Evolutionary conservation across 257 asterid species (phyloP), one percentile per base, ranked within the genome.

Genomic region (Nicotiana sylvestris): DNA sequence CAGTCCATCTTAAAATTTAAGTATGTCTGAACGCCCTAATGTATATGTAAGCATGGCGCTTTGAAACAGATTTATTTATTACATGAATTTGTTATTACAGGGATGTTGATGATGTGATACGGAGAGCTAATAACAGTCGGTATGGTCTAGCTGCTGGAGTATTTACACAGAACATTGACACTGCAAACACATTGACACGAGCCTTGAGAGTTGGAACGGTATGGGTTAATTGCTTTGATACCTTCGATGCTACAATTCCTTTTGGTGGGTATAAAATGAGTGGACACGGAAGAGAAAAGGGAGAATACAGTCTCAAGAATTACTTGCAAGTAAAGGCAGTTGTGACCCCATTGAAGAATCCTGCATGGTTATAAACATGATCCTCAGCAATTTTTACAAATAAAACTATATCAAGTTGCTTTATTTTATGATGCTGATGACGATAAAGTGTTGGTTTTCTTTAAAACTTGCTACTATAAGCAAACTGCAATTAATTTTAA

Each of bases 211-310:
- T 81, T 6, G 99, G 99, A 21, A 88, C 98, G 0, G 94, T 96
- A 6, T 94, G 96, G 97, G 90, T 93, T 21, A 96, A 96, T 76
- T 89, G 92, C 87, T 96, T 89, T n/a, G 97, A 96, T 81, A 86
- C 81, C 2, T 96, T 96, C 67, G 98, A 96, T 84, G 99, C 98
- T 58, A 83, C 98, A 18, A 96, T 96, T 60, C 99, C 99, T 33
- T 93, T 93, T 57, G 99, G 98, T 74, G 99, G 98, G 17, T 96
- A 96, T 84, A 96, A 96, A 89, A 93, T 93, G 98, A 96, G 98
- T 64, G 98, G 99, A 18, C 90, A 90, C 2, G 99, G 99, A 46
- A 88, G 99, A 89, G 98, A 96, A 67, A 96, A 93, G 88, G 97
- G 98, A 16, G 97, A 91, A 82, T 96, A 94, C 89, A 87, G 97